Evolutionary conservation across 768 basidiomycete genomes (phyloP).

Genomic region (Termitomyces sp.): DNA sequence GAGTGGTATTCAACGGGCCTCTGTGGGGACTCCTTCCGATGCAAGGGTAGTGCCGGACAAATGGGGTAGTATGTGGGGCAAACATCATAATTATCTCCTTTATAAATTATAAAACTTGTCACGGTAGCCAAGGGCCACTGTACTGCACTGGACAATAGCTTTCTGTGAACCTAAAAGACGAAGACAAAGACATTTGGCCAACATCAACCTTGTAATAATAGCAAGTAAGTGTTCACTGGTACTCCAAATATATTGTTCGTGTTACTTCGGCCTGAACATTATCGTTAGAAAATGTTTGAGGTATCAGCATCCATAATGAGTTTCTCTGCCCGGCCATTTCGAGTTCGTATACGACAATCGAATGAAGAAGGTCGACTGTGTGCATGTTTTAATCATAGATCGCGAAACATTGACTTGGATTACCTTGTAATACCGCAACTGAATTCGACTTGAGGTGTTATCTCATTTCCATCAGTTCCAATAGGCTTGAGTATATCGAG

Average conservation of each 20-base stretch:
- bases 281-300: background rate
- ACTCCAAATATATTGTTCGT: background rate
- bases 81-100: conserved; percentile 33
- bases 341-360: conserved; percentile 7
- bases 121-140: background rate
- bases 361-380: conserved; percentile 7
- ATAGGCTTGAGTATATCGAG: conserved; percentile 32
- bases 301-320: conserved; percentile 3
- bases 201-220: background rate
- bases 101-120: background rate
- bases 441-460: conserved; percentile 29
- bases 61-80: conserved; percentile 82
- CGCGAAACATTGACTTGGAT: background rate
- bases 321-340: background rate
- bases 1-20: conserved; percentile 52
- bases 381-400: background rate
- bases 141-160: background rate
- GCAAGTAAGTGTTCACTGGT: background rate
- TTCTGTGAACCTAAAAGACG: background rate
- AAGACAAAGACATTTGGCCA: background rate
- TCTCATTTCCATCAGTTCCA: conserved; percentile 26
- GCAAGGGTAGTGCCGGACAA: conserved; percentile 69
- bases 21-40: conserved; percentile 79
- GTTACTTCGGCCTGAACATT: background rate
- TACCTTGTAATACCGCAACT: conserved; percentile 24